These are phyloP conservation scores for Scutellaria baicalensis DNA, from an alignment of 257 asterid genomes.

Conservation along the genomic window DNA sequence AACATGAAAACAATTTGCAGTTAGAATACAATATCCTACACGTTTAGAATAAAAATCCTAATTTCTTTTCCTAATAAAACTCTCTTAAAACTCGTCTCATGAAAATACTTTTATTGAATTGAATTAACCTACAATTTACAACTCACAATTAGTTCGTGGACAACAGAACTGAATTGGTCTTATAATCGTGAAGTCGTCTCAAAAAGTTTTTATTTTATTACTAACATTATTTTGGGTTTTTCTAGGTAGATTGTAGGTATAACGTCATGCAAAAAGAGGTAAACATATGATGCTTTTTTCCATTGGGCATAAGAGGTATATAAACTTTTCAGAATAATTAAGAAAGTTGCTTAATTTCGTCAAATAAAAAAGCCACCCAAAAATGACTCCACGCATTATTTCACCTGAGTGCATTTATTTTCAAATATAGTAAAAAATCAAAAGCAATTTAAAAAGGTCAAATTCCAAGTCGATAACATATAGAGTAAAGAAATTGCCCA, in stretches of 20 bases:
- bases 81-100: too few species aligned
- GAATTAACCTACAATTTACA: too few species aligned
- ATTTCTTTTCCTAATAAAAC: too few species aligned
- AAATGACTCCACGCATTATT: not conserved
- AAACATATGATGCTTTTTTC: slow-evolving; percentile 13
- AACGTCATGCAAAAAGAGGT: slow-evolving; percentile 17
- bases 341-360: slow-evolving; percentile 19
- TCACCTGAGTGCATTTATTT: slow-evolving; percentile 12
- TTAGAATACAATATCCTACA: slow-evolving; percentile 4
- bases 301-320: slow-evolving; percentile 13
- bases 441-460: slow-evolving; percentile 14
- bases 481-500: not conserved
- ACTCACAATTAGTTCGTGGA: too few species aligned
- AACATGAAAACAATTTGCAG: not conserved
- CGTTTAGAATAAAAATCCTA: not conserved
- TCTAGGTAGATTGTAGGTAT: slow-evolving; percentile 7
- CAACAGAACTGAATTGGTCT: too few species aligned
- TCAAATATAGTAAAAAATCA: slow-evolving; percentile 13
- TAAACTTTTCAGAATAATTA: slow-evolving; percentile 21
- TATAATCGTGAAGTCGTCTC: too few species aligned
- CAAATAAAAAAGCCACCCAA: slow-evolving; percentile 7
- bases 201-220: too few species aligned
- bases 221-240: not conserved
- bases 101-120: too few species aligned
- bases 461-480: slow-evolving; percentile 12